A percentile compares a stretch with the other conserved stretches of the same genome.
phyloP scores from a whole-genome alignment of 1,284 basidiomycete genomes.

The Leccinum pachyderme region DNA sequence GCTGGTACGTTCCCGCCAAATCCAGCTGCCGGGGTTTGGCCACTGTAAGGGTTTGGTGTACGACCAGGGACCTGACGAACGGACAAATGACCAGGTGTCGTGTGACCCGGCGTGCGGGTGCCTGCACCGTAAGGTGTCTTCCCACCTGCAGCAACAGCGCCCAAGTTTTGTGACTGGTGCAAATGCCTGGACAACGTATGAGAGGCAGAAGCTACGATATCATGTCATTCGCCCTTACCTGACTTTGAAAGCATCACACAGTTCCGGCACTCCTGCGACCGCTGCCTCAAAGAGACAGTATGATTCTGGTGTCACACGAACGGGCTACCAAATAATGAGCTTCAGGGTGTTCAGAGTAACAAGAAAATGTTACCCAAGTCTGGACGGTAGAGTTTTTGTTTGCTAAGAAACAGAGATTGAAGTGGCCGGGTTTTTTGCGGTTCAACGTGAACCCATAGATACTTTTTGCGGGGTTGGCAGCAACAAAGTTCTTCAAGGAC shows the following conservation, averaged over 20 bases:
- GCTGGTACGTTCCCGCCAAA: slow-evolving; percentile 28
- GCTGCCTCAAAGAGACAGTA: slow-evolving; percentile 88
- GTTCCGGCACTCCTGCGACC: slow-evolving; percentile 84
- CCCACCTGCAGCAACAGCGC: slow-evolving; percentile 54
- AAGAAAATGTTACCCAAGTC: slow-evolving; percentile 68
- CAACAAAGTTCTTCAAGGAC: slow-evolving; percentile 87
- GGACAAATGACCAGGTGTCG: slow-evolving; percentile 74
- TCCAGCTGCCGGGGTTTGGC: slow-evolving; percentile 44
- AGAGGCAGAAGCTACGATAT: slow-evolving; percentile 11
- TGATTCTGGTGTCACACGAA: slow-evolving; percentile 86
- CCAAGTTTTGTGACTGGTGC: slow-evolving; percentile 76
- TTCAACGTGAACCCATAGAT: slow-evolving; percentile 97
- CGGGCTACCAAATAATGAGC: slow-evolving; percentile 53
- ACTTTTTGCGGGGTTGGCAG: slow-evolving; percentile 91
- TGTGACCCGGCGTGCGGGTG: slow-evolving; percentile 62
- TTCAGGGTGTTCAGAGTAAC: neutral
- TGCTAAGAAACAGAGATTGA: slow-evolving; percentile 91
- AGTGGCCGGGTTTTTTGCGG: slow-evolving; percentile 86
- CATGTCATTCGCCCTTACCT: slow-evolving; percentile 45
- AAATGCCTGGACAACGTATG: slow-evolving; percentile 52
- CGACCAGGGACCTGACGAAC: slow-evolving; percentile 60
- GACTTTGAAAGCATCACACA: slow-evolving; percentile 96
- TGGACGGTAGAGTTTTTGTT: slow-evolving; percentile 90
- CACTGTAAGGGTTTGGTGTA: slow-evolving; percentile 74
- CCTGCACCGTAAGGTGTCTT: slow-evolving; percentile 80